Conservation (phyloP, 768 basidiomycete genomes). For the Suillus cothurnatus region DNA sequence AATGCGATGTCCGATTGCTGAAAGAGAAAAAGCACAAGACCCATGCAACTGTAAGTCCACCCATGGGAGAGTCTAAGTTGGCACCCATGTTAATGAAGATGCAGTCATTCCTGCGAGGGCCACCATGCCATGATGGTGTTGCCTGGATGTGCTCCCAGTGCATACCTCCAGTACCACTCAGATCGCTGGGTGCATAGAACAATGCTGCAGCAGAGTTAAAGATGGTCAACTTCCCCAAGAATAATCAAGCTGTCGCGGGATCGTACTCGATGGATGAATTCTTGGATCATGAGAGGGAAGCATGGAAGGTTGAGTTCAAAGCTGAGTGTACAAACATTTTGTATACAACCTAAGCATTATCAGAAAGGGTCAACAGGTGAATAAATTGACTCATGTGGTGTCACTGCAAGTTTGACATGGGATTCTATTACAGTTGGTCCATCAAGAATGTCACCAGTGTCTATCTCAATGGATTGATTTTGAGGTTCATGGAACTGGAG, state of each 20-base stretch:
- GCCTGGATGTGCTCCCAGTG: conserved; percentile 29
- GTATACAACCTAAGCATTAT: neutral
- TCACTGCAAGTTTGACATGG: conserved; percentile 15
- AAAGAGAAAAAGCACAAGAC: conserved; percentile 28
- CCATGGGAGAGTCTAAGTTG: conserved; percentile 13
- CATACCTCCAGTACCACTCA: conserved; percentile 24
- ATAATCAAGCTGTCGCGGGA: conserved; percentile 12
- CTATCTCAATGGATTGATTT: neutral
- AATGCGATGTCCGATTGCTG: conserved; percentile 1
- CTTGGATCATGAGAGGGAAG: neutral
- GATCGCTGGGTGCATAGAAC: conserved; percentile 15
- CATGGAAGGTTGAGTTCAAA: neutral
- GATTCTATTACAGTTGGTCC: conserved; percentile 1
- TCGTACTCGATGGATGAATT: conserved; percentile 10
- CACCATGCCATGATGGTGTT: conserved; percentile 26
- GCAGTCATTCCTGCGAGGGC: conserved; percentile 26
- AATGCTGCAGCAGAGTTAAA: conserved; percentile 5
- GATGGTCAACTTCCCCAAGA: conserved; percentile 3
- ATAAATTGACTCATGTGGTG: too few species aligned
- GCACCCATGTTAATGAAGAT: conserved; percentile 21
- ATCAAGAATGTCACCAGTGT: neutral
- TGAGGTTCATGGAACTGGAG: neutral
- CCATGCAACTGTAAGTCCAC: conserved; percentile 24
- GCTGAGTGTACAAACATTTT: neutral
- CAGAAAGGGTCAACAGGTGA: neutral